Conservation (phyloP, 2,329 filamentous ascomycete genomes). For the Aspergillus pseudonomiae region DNA sequence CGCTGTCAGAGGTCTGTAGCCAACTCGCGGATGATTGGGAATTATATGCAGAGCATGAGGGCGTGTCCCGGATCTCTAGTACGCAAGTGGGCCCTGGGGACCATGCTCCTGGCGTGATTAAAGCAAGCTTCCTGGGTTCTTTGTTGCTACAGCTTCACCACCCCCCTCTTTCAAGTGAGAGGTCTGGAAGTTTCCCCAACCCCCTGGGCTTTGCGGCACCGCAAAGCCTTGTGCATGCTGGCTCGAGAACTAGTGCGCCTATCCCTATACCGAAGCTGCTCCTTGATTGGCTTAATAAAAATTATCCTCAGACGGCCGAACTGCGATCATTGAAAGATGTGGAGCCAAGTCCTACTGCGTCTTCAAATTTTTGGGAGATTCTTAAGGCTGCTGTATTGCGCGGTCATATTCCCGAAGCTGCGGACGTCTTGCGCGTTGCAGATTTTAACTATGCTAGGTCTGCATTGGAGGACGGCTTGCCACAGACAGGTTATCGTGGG, state of each 20-base stretch:
- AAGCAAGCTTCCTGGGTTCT: conserved; percentile 77
- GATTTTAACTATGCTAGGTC: conserved; percentile 77
- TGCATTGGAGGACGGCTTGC: conserved; percentile 63
- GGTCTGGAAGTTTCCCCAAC: conserved; percentile 24
- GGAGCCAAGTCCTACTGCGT: conserved; percentile 73
- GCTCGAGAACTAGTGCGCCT: conserved; percentile 29
- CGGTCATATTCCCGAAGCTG: conserved; percentile 69
- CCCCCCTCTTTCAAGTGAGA: conserved; percentile 50
- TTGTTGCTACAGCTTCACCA: conserved; percentile 81
- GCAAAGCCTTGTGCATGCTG: conserved; percentile 33
- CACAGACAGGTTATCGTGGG: conserved; percentile 70
- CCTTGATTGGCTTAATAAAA: conserved; percentile 77
- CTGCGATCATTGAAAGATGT: conserved; percentile 65
- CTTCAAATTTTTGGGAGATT: conserved; percentile 81
- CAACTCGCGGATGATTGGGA: conserved; percentile 41
- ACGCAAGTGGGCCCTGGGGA: conserved; percentile 68
- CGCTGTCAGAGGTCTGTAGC: conserved; percentile 39
- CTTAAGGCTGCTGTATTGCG: conserved; percentile 75
- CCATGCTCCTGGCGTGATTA: conserved; percentile 66
- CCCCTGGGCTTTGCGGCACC: conserved; percentile 29
- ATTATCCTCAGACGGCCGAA: conserved; percentile 73
- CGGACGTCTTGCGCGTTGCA: conserved; percentile 70
- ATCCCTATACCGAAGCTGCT: conserved; percentile 72
- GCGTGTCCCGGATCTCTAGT: conserved; percentile 37
- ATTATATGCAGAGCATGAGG: conserved; percentile 46